Evolutionary conservation across 768 basidiomycete genomes (phyloP), one percentile per base, ranked within the genome.

Genomic region (Kwoniella mangroviensis): DNA sequence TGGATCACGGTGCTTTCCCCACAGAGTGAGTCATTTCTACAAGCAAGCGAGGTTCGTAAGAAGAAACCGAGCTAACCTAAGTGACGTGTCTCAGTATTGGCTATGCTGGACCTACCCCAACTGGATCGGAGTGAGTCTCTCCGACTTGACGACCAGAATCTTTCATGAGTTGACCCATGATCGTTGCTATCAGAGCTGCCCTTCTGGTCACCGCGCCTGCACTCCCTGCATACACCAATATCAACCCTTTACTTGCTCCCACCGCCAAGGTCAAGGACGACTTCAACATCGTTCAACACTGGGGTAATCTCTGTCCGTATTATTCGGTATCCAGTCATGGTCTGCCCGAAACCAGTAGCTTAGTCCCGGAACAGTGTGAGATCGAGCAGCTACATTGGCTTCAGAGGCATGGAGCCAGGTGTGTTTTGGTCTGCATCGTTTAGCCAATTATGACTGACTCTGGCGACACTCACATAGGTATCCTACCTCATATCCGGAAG

Each of bases 301-400:
- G 80, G 79, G 82, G 82, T 21, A 79, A 81, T 55, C 76, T 83
- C n/a, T 75, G 74, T 24, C 82, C 82, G 0, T 83, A 76, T 71
- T 81, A 73, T 64, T 78, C 76, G 3, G 81, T 83, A 24, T 57
- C 75, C 40, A 70, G 65, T n/a, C 82, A 83, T 58, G 82, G 82
- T 24, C 63, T 83, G 51, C 69, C 72, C 13, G 75, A 79, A n/a
- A 75, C 75, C 2, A 74, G 65, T 52, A 70, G 73, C 43, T 57
- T 83, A 28, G 65, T 78, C 17, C 82, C 82, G 0, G 70, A 74
- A 19, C 67, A 65, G 4, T 83, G 82, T 63, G 64, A 77, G 55
- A 53, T 83, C 6, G 74, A 75, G 4, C 73, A 75, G 26, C 43
- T 83, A 41, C 80, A 81, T 54, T 83, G 82, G 82, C 66, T 83